A percentile compares a stretch with the other conserved stretches of the same genome.
These are phyloP conservation scores for Scopulariopsis brevicaulis DNA, from an alignment of 2,329 filamentous ascomycete genomes.

Conservation along the genomic window DNA sequence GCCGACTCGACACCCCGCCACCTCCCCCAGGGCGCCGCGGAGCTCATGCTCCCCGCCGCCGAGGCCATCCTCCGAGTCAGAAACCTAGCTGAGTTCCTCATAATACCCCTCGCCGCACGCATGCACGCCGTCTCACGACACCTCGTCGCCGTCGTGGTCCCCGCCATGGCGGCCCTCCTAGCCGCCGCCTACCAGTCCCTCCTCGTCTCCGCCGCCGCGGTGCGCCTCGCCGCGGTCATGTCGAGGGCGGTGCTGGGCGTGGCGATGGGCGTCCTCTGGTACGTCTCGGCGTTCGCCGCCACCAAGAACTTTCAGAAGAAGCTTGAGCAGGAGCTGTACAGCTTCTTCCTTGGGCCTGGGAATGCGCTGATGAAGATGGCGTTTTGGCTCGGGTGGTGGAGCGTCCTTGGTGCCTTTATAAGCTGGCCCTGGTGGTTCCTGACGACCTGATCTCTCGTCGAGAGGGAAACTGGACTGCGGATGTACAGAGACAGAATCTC, in stretches of 20 bases:
- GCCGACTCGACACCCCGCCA: neutral
- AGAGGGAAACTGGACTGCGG: neutral
- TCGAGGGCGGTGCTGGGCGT: neutral
- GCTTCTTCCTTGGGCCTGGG: neutral
- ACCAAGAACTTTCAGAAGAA: neutral
- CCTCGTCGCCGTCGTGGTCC: neutral
- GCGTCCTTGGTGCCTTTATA: neutral
- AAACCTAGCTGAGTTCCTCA: neutral
- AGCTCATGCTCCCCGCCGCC: neutral
- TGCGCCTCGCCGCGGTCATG: neutral
- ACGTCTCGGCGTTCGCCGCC: neutral
- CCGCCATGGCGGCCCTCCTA: neutral
- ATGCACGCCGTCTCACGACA: neutral
- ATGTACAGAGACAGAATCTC: neutral
- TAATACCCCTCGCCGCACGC: neutral
- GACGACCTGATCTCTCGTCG: neutral
- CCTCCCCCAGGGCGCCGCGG: neutral
- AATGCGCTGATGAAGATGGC: neutral
- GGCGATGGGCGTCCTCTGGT: neutral
- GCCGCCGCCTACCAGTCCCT: neutral
- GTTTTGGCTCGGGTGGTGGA: slow-evolving; percentile 2
- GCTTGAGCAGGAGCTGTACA: slow-evolving; percentile 2
- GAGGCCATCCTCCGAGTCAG: neutral
- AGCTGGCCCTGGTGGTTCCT: slow-evolving; percentile 1
- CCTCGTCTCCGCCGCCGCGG: neutral